These are phyloP conservation scores for Saturnispora halmiae DNA, from an alignment of 805 yeast genomes.

Conservation along the genomic window DNA sequence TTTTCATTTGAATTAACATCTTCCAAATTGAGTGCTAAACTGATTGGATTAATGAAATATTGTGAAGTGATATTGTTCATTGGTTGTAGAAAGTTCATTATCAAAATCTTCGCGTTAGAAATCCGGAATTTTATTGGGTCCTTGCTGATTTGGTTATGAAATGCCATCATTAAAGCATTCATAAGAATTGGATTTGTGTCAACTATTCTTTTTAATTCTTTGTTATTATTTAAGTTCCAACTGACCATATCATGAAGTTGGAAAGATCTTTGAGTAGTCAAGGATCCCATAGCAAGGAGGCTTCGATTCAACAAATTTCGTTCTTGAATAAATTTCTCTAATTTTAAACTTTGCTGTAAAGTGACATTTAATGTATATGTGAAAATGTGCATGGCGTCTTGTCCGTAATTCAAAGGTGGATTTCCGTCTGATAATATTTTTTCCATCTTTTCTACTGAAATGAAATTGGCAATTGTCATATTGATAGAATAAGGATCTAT, in stretches of 20 bases:
- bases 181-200: slow-evolving; percentile 2
- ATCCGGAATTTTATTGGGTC: slow-evolving; percentile 24
- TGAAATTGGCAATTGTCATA: too few relatives aligned
- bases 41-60: slow-evolving; percentile 20
- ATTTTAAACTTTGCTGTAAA: slow-evolving; percentile 4
- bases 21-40: slow-evolving; percentile 17
- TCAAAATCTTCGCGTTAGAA: slow-evolving; percentile 11
- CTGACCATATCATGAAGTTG: slow-evolving; percentile 4
- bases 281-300: slow-evolving; percentile 9
- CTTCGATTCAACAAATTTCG: slow-evolving; percentile 10
- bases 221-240: neutral
- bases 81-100: slow-evolving; percentile 18
- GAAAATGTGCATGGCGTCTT: too few relatives aligned
- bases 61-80: slow-evolving; percentile 14
- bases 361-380: slow-evolving; percentile 12
- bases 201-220: slow-evolving; percentile 7
- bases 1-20: slow-evolving; percentile 12
- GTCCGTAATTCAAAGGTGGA: too few relatives aligned
- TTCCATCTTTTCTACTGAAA: too few relatives aligned
- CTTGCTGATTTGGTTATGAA: slow-evolving; percentile 19
- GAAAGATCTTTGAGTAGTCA: slow-evolving; percentile 13
- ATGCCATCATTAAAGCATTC: slow-evolving; percentile 14
- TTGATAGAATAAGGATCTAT: too few relatives aligned
- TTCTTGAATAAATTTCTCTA: slow-evolving; percentile 4
- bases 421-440: too few relatives aligned